Evolutionary conservation across 75 land plant genomes (phyloP), one percentile per base, ranked within the genome.

Genomic region (Adiantum capillusveneris): DNA sequence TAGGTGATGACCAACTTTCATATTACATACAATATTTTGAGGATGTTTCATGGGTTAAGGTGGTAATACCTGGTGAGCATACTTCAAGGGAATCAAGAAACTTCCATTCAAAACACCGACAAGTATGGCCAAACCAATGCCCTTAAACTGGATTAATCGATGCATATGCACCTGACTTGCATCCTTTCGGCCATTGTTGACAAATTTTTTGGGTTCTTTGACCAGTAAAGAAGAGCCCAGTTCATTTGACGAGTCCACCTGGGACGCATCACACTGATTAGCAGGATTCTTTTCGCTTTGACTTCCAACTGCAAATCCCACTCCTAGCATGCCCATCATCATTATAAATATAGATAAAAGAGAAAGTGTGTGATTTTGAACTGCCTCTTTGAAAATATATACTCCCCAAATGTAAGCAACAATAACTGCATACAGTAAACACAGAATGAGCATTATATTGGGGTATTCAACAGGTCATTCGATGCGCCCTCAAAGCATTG

Each of bases 321-420:
- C 31, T 29, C 69, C 69, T 24, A 31, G 25, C 69, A 67, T 67
- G 61, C 69, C 69, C 12, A 60, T 43, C n/a, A 50, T 53, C 69
- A 67, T 67, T 27, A 67, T 34, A 14, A 58, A 25, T 20, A 67
- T 31, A 12, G 69, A 49, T 50, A 67, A 31, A 11, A 59, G 29
- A 11, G 69, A 62, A n/a, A 67, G 30, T 63, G 14, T 17, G 18
- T 59, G 65, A 48, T 18, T 62, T 61, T 48, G 41, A 21, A 67
- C 44, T 30, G 31, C 49, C 55, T 67, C 69, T 21, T 60, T 62
- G 42, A 67, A 59, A 45, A 62, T 26, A 24, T 60, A 67, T 13
- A 66, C 69, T 67, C 69, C 69, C 69, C 65, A 67, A 34, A 67
- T 48, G 64, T 67, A 67, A 17, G 69, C 43, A 31, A 58, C 51